These are phyloP conservation scores for Taxawa tesnikishii DNA, from an alignment of 2,329 filamentous ascomycete species.

Conservation along the genomic window DNA sequence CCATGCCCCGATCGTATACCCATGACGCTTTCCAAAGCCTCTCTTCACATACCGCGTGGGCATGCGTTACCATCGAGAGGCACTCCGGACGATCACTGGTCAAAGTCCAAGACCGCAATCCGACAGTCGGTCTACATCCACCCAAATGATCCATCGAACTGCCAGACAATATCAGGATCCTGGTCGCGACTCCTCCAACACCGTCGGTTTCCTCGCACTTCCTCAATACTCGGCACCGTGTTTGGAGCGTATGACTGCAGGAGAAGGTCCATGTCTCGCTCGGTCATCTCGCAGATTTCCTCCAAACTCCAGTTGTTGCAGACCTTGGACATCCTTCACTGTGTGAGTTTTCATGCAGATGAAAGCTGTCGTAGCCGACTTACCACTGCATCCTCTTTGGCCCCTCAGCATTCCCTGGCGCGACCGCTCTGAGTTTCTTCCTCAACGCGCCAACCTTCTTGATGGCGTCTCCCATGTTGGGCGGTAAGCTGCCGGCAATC, in stretches of 20 bases:
- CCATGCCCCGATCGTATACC: no score
- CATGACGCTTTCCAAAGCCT: no score
- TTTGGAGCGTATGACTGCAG: slow-evolving; percentile 56
- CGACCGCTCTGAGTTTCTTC: slow-evolving; percentile 64
- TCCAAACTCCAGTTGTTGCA: slow-evolving; percentile 80
- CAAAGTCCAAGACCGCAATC: slow-evolving; percentile 1
- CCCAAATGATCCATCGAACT: slow-evolving; percentile 36
- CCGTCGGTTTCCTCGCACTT: slow-evolving; percentile 29
- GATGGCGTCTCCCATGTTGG: slow-evolving; percentile 74
- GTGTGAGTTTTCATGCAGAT: slow-evolving; percentile 10
- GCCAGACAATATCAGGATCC: slow-evolving; percentile 13
- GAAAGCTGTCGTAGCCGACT: slow-evolving; percentile 19
- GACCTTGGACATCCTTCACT: slow-evolving; percentile 71
- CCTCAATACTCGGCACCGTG: slow-evolving; percentile 28
- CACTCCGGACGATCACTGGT: no score
- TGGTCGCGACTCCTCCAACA: no score
- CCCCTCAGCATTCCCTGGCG: slow-evolving; percentile 59
- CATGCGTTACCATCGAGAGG: no score
- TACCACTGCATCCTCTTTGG: slow-evolving; percentile 86
- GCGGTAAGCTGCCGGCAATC: slow-evolving; percentile 65
- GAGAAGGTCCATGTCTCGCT: slow-evolving; percentile 72
- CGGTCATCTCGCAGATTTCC: slow-evolving; percentile 69
- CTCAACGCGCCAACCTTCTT: slow-evolving; percentile 71
- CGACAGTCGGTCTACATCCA: slow-evolving; percentile 8
- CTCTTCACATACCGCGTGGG: no score